These are phyloP conservation scores for Plasmodium adleri DNA, from an alignment of 169 alveolate genomes.

Conservation along the genomic window DNA sequence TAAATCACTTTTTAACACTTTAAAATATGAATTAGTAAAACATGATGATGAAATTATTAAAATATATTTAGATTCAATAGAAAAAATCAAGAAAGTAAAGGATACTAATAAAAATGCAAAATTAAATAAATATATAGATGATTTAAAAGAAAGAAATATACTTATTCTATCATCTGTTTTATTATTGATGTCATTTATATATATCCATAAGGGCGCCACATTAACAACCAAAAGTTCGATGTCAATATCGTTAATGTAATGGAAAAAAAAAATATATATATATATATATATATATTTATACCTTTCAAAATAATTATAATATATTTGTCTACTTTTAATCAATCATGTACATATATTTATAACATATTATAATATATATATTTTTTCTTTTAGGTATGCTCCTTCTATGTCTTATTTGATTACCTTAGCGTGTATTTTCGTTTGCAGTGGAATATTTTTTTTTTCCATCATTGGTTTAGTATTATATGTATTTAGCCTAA, in stretches of 20 bases:
- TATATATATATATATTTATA: neutral
- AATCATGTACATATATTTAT: neutral
- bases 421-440: conserved; percentile 66
- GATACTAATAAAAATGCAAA: conserved; percentile 45
- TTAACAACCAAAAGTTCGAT: conserved; percentile 57
- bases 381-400: conserved; percentile 34
- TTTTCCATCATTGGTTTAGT: conserved; percentile 64
- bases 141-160: conserved; percentile 57
- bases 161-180: conserved; percentile 54
- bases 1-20: conserved; percentile 45
- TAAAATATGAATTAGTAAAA: conserved; percentile 59
- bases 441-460: conserved; percentile 72
- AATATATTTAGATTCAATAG: conserved; percentile 61
- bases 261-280: neutral
- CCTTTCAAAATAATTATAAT: neutral
- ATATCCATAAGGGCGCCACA: conserved; percentile 76
- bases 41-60: conserved; percentile 56
- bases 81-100: conserved; percentile 31
- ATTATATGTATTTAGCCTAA: conserved; percentile 42
- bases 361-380: neutral
- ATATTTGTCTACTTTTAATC: neutral
- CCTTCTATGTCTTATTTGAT: conserved; percentile 75
- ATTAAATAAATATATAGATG: conserved; percentile 71
- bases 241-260: conserved; percentile 67
- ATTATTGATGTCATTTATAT: conserved; percentile 73